Base-by-base conservation (phyloP, 176 grass and related monocot genomes). In the Ampelocalamus luodianensis region DNA sequence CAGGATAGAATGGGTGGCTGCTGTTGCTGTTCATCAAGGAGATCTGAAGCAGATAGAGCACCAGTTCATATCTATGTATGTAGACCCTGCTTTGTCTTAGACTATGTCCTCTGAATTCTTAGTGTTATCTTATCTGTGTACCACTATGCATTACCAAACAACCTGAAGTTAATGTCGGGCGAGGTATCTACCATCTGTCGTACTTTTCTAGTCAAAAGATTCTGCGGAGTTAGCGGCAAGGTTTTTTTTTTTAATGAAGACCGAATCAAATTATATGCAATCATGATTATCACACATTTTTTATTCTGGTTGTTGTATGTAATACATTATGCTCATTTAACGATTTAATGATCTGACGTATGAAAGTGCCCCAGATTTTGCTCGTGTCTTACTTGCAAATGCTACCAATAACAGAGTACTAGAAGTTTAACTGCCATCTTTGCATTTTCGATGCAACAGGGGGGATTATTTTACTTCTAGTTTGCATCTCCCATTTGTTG, bases 1-100 rank as follows among this genome's bases (percentile, higher is more conserved):
- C 55, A 37, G 40, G 75, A 83, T 62, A 91, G 55, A 74, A 98
- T 98, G 96, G 96, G 93, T 89, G 89, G 93, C 45, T 98, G 93
- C 85, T 98, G 91, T 81, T 98, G 91, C 82, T 86, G 76, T 87
- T 89, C 88, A 20, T 88, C 93, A 43, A 90, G 90, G 82, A 68
- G 87, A 74, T 72, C 88, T 74, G 87, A 92, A 76, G 76, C 72
- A 59, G 87, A 92, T 67, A 90, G 89, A 73, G 88, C 82, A 78
- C 93, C 87, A 32, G 60, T 68, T 90, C 88, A 90, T 64, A 86
- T 87, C 79, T 93, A 89, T 92, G 93, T 98, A 95, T 62, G 89
- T 88, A 65, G 37, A 56, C 64, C 71, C 40, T 51, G 32, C 16
- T 34, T 58, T 81, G 8, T 58, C 34, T 58, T 81, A 36, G 38